Base-by-base conservation (phyloP, 257 asterid species). In the Rubia yunnanensis region DNA sequence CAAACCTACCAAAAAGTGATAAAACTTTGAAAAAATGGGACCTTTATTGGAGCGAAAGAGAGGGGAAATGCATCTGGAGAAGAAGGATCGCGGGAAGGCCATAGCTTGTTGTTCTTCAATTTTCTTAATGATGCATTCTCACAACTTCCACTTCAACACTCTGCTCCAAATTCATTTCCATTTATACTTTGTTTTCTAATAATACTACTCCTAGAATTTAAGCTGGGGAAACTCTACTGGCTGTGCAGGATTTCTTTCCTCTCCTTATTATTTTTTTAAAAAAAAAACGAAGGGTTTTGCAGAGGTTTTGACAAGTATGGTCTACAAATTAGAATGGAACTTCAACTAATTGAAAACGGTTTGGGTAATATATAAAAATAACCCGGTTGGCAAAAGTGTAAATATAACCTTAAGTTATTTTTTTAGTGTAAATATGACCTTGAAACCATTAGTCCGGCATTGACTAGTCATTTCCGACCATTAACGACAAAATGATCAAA, bases 41-140 rank as follows among this genome's bases (percentile, higher is more conserved):
- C 96, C 96, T 84, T 69, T 86, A 46, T 82, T 60, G 27, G 79
- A 68, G 34, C 64, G 52, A 7, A 76, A 65, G 57, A 77, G 72
- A 58, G 79, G 69, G 56, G 82, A 74, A 36, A 85, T 18, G 69
- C 34, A 62, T 73, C 79, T 85, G 59, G 86, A 73, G 72, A 81
- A 70, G 63, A 71, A 76, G 30, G 78, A n/a, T 44, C 92, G 83
- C 18, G 35, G 35, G 73, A 81, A 79, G 6, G 87, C 91, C 98
- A 91, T 91, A 69, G 70, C 54, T 68, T 60, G 15, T 0, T 34
- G n/a, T 39, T 63, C 55, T 63, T 63, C 67, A 63, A 63, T 38
- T 14, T 63, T 50, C 28, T 34, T 1, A 11, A 39, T 41, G 20
- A 68, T 59, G 38, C 49, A 46, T 22, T 30, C 10, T 32, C 49